Base-by-base conservation (phyloP, 257 asterid species). In the Scutellaria galericulata region DNA sequence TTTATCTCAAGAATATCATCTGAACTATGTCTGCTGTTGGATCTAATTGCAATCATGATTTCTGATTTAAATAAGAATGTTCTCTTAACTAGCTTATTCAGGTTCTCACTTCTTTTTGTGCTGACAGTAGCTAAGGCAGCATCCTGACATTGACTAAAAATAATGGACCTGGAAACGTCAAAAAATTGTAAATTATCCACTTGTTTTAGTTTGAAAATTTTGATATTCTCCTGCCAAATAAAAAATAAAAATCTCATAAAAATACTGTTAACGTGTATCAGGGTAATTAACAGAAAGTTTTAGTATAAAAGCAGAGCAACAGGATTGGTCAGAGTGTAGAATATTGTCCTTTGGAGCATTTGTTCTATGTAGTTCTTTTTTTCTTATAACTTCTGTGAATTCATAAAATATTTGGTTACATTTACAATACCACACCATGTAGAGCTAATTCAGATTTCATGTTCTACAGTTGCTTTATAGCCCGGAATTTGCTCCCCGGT, bases 401-500 rank as follows among this genome's bases (percentile, higher is more conserved):
- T 24, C 37, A 31, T 31, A 31, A 9, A 55, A 47, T 52, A 9
- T 39, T 14, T 52, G 3, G 27, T 9, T 61, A 15, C 71, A 66
- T 18, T 68, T 47, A 52, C 67, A 27, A 24, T 68, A 48, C 53
- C 58, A 31, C 54, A 39, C 60, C 73, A 15, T 54, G 47, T 63
- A 41, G 66, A 71, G 74, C 74, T 81, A 63, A 79, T 47, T 53
- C 14, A n/a, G 35, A 27, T 59, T 15, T 72, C 76, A 64, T 77
- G 40, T 67, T 79, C 35, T 69, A 73, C 88, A 94, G 98, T 81
- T 91, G 98, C 88, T 90, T 82, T 51, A 91, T 94, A 76, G 97
- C 98, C 55, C 83, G 95, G 84, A 94, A 91, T 82, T 71, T 94
- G 77, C 97, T 94, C 64, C 80, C 97, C 62, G 98, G 96, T 71